Conservation (phyloP, 768 basidiomycete genomes). For the Podaxis rugospora region DNA sequence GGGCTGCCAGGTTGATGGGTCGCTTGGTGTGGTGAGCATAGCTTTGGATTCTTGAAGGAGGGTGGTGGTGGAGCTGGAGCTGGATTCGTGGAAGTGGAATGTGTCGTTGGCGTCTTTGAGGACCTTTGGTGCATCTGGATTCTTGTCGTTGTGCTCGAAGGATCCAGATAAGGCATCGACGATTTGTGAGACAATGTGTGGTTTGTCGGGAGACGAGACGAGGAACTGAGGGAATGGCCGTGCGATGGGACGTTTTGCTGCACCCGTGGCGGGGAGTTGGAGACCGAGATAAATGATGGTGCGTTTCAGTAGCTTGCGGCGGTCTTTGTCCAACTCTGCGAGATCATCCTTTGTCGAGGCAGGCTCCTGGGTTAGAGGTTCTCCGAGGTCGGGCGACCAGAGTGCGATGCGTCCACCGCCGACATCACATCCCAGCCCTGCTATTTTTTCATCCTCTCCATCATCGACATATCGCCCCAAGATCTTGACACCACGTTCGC, state of each 20-base stretch:
- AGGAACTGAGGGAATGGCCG: conserved; percentile 60
- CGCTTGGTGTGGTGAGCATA: conserved; percentile 13
- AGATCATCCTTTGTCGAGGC: not conserved
- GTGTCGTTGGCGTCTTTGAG: conserved; percentile 70
- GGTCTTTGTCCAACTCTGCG: not conserved
- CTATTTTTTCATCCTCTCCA: not conserved
- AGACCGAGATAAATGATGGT: conserved; percentile 32
- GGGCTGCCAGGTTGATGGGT: conserved; percentile 34
- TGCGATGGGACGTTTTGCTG: conserved; percentile 23
- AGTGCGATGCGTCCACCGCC: conserved; percentile 8
- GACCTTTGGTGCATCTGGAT: conserved; percentile 7
- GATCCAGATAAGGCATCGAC: conserved; percentile 28
- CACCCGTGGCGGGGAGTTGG: conserved; percentile 29
- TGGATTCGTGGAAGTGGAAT: conserved; percentile 52
- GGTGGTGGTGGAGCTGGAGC: conserved; percentile 24
- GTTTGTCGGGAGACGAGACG: conserved; percentile 39
- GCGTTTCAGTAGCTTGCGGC: conserved; percentile 21
- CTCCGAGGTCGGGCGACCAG: conserved; percentile 1
- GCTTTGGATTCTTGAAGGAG: conserved; percentile 20
- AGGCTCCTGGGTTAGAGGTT: conserved; percentile 19
- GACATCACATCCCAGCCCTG: conserved; percentile 6
- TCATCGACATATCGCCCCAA: conserved; percentile 1
- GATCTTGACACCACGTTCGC: not conserved
- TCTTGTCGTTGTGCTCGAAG: conserved; percentile 26
- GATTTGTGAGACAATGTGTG: conserved; percentile 34